Evolutionary conservation across 2,329 filamentous ascomycete genomes (phyloP), one percentile per base, ranked within the genome.

Genomic region (Pseudonectria foliicola): DNA sequence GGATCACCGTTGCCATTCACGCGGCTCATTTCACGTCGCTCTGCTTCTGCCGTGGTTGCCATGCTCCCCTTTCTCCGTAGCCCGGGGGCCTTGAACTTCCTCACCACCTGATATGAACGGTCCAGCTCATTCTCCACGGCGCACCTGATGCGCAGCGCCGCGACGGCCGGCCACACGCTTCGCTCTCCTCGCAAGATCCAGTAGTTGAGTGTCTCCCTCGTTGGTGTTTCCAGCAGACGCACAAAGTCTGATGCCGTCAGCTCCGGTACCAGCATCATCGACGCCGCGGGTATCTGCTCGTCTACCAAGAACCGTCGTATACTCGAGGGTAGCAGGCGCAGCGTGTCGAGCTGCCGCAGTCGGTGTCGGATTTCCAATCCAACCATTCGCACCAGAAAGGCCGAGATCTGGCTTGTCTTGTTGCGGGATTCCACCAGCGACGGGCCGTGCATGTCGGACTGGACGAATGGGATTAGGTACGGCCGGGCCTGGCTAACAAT

Each of bases 401-500:
- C 68, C 6, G 71, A 73, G 23, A 75, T 57, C 56, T 65, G 80
- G 33, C 66, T 74, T 50, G 71, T 73, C 63, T 64, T 73, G 59
- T 65, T 76, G 51, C 66, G 75, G 43, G 67, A 77, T 57, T 67
- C 74, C 48, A 67, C 73, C 55, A 70, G 73, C 48, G 77, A 75
- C 1, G 85, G 82, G 4, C 83, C 81, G 59, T 89, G 84, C 64
- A 89, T 78, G 48, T 90, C 85, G 29, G 81, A 83, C 42, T 82
- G 79, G 5, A 93, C 69, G 50, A 95, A 92, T 0, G 89, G 89
- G 18, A 90, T 81, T 12, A 95, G 70, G 59, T 94, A 95, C 0
- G 90, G 90, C 3, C 89, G 75, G 1, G 90, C 88, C 64, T 95
- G 90, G 45, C 85, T 92, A 46, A 96, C 80, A 45, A 96, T 87